These are phyloP conservation scores for Penicillium subrubescens DNA, from an alignment of 495 filamentous ascomycete genomes.

Conservation along the genomic window DNA sequence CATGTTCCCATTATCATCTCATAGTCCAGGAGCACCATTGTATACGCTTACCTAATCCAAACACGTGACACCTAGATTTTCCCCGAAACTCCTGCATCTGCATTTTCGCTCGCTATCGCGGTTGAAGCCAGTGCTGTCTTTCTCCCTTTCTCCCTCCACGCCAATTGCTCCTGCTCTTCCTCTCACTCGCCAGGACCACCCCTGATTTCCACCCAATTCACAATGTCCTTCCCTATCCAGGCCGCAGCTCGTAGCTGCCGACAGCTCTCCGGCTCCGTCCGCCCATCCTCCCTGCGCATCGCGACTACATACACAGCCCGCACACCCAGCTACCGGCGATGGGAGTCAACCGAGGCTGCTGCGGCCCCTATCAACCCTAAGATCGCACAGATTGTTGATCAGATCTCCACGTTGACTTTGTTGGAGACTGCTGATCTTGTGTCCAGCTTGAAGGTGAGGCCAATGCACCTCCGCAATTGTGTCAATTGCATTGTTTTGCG, in stretches of 20 bases:
- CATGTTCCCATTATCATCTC: background rate
- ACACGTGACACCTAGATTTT: constrained; percentile 49
- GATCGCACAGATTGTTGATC: constrained; percentile 90
- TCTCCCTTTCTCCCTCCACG: constrained; percentile 14
- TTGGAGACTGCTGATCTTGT: constrained; percentile 97
- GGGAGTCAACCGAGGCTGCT: constrained; percentile 57
- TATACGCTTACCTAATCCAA: constrained; percentile 13
- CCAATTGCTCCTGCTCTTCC: constrained; percentile 5
- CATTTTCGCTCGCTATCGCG: constrained; percentile 26
- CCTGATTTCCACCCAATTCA: constrained; percentile 13
- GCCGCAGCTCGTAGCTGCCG: constrained; percentile 49
- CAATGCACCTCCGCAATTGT: constrained; percentile 8
- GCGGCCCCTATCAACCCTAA: constrained; percentile 72
- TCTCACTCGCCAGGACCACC: constrained; percentile 14
- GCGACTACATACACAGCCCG: constrained; percentile 47
- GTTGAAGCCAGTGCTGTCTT: constrained; percentile 22
- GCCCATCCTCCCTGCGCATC: constrained; percentile 47
- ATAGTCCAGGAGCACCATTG: background rate
- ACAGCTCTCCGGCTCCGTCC: constrained; percentile 49
- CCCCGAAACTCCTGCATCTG: constrained; percentile 29
- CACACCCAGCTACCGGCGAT: constrained; percentile 45
- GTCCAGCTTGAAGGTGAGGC: constrained; percentile 79
- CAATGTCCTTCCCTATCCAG: constrained; percentile 48
- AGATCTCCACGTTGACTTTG: constrained; percentile 96
- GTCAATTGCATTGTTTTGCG: constrained; percentile 6